Percentiles rank a stretch among this genome's conserved stretches.
phyloP scores from a whole-genome alignment of 345 rosid species.

The Populus pruinosa region DNA sequence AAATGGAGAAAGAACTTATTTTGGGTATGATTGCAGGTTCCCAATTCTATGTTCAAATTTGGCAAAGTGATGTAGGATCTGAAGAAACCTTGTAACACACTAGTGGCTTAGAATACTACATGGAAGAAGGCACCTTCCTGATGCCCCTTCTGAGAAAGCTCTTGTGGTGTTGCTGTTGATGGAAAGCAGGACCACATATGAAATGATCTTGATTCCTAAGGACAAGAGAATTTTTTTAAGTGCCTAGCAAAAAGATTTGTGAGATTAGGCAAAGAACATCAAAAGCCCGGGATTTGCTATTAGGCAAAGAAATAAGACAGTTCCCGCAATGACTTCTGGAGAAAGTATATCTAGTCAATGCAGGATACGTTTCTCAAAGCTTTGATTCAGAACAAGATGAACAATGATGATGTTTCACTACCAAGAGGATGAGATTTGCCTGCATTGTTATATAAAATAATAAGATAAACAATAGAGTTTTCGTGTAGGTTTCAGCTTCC shows the following conservation, averaged over 20 bases:
- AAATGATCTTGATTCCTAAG: conserved; percentile 1
- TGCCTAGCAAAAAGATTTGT: no score
- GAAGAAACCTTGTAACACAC: neutral
- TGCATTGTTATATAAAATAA: neutral
- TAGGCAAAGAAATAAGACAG: neutral
- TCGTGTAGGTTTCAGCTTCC: neutral
- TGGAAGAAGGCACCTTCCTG: neutral
- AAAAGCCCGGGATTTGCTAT: neutral
- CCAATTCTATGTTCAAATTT: neutral
- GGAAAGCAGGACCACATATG: neutral
- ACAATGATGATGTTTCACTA: neutral
- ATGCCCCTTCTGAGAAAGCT: conserved; percentile 5
- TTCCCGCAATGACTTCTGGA: neutral
- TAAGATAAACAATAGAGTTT: neutral
- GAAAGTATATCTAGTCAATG: neutral
- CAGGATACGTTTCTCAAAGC: neutral
- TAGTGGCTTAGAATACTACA: neutral
- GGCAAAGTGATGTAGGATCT: neutral
- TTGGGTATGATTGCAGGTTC: neutral
- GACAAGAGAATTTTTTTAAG: no score
- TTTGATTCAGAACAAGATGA: neutral
- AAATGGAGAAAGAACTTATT: neutral
- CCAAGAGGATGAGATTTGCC: neutral
- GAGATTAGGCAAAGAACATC: neutral
- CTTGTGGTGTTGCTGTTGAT: neutral